Evolutionary conservation across 495 filamentous ascomycete species (phyloP).

Genomic region (Parathielavia appendiculata): DNA sequence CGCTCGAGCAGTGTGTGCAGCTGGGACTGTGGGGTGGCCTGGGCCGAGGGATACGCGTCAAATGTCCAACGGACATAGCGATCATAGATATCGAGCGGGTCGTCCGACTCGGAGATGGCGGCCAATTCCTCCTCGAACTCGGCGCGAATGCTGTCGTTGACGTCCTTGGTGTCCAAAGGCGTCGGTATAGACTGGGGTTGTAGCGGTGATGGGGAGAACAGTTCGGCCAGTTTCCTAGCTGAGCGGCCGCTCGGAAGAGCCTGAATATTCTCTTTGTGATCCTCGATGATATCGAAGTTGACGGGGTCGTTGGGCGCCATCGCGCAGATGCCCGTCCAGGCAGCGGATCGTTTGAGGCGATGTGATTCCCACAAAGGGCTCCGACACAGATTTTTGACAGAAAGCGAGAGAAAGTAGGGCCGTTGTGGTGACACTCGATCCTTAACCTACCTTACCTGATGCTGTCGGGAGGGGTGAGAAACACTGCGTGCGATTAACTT

Average conservation of each 20-base stretch:
- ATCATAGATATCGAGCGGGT: conserved; percentile 92
- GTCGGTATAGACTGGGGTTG: conserved; percentile 53
- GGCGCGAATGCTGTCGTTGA: conserved; percentile 70
- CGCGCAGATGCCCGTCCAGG: conserved; percentile 12
- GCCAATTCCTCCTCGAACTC: conserved; percentile 83
- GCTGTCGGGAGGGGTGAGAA: not conserved
- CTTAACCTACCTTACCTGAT: conserved; percentile 3
- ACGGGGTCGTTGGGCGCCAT: conserved; percentile 53
- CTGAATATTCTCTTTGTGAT: conserved; percentile 96
- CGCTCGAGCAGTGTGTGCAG: conserved; percentile 86
- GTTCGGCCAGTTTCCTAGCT: conserved; percentile 78
- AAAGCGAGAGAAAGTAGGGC: not conserved
- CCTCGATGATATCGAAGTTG: conserved; percentile 93
- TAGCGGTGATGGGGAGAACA: conserved; percentile 64
- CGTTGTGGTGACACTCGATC: not conserved
- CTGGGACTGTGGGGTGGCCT: conserved; percentile 83
- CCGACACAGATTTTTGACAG: not conserved
- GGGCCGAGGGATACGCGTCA: conserved; percentile 88
- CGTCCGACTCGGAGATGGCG: conserved; percentile 77
- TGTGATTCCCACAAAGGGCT: not conserved
- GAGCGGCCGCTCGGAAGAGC: conserved; percentile 86
- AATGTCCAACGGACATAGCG: conserved; percentile 96
- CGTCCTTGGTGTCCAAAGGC: conserved; percentile 63
- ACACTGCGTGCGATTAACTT: conserved; percentile 6
- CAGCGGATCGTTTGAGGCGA: not conserved